Evolutionary conservation across 129 eudicot species (phyloP).

Genomic region (Escallonia rubra): DNA sequence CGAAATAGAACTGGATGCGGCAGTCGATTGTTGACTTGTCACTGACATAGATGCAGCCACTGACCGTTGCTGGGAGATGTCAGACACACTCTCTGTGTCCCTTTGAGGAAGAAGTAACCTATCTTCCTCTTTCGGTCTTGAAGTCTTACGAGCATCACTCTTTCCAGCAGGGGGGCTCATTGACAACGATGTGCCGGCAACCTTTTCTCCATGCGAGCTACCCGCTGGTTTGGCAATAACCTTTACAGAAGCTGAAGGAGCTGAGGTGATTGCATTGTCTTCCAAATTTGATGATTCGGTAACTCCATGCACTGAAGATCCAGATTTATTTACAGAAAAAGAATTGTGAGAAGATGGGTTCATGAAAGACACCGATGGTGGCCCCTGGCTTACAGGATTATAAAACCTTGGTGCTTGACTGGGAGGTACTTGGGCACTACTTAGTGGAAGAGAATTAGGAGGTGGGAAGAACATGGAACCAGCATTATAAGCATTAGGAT

Average conservation of each 20-base stretch:
- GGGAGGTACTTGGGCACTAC: slow-evolving; percentile 40
- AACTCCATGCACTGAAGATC: slow-evolving; percentile 1
- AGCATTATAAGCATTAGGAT: slow-evolving; percentile 44
- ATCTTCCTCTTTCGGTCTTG: slow-evolving; percentile 29
- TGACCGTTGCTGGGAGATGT: slow-evolving; percentile 22
- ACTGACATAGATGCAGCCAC: slow-evolving; percentile 10
- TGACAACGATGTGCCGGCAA: slow-evolving; percentile 19
- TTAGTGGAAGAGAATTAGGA: slow-evolving; percentile 48
- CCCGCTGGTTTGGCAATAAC: slow-evolving; percentile 61
- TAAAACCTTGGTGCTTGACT: slow-evolving; percentile 55
- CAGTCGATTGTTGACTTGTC: slow-evolving; percentile 14
- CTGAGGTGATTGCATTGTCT: slow-evolving; percentile 13
- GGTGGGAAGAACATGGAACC: slow-evolving; percentile 24
- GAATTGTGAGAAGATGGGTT: slow-evolving; percentile 2
- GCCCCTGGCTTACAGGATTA: slow-evolving; percentile 52
- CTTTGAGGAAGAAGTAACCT: slow-evolving; percentile 20
- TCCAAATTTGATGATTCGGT: slow-evolving; percentile 5
- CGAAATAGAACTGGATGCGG: slow-evolving; percentile 20
- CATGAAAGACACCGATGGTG: slow-evolving; percentile 1
- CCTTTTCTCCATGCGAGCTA: slow-evolving; percentile 46
- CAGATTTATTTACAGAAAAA: neutral
- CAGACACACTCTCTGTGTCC: slow-evolving; percentile 25
- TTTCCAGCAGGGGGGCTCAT: slow-evolving; percentile 27
- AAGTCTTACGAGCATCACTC: slow-evolving; percentile 22
- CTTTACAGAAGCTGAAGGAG: slow-evolving; percentile 25